Evolutionary conservation across 2,329 filamentous ascomycete species (phyloP), one percentile per base, ranked within the genome.

Genomic region (Claviceps lovelessii): DNA sequence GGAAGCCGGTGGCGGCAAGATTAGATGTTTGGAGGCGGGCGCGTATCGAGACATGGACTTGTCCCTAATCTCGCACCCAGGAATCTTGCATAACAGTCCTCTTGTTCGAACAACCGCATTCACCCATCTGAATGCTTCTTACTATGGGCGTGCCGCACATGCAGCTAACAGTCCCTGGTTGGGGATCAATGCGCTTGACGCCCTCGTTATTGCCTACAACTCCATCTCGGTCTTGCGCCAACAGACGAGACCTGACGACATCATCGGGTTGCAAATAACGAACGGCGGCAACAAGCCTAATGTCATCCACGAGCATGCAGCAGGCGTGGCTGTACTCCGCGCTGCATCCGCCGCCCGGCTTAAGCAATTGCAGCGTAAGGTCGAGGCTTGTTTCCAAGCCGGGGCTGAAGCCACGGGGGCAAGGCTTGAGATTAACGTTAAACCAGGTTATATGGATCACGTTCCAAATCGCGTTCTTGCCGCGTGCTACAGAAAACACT

Each of bases 121-220:
- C 58, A 61, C 67, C 5, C 66, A 68, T 52, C 73, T 79, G 61
- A 71, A 70, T 49, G 76, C 75, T 4, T 75, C 75, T 57, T 81
- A 76, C 60, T 71, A 73, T 10, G 80, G 79, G 5, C 72, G 71
- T 42, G 74, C 75, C 54, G 77, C 79, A 0, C 78, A 81, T 59
- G 78, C 78, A 0, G 77, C 76, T 3, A 71, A 72, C 1, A 75
- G 70, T 35, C 79, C 78, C 0, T 81, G 77, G 78, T 69, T 77
- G 5, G 78, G 79, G 0, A 70, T 78, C 60, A 82, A 82, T 61
- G 78, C 78, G 0, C 71, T 81, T 1, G 79, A 83, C 61, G 78
- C 77, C 0, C 60, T 79, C 28, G 67, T 82, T 3, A 67, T 70
- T 0, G 73, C 68, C 6, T 76, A 76, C 60, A 72, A 71, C 51